A percentile compares a stretch with the other conserved stretches of the same genome.
Evolutionary conservation across 345 rosid genomes (phyloP).

Genomic region (Schrenkiella parvula): DNA sequence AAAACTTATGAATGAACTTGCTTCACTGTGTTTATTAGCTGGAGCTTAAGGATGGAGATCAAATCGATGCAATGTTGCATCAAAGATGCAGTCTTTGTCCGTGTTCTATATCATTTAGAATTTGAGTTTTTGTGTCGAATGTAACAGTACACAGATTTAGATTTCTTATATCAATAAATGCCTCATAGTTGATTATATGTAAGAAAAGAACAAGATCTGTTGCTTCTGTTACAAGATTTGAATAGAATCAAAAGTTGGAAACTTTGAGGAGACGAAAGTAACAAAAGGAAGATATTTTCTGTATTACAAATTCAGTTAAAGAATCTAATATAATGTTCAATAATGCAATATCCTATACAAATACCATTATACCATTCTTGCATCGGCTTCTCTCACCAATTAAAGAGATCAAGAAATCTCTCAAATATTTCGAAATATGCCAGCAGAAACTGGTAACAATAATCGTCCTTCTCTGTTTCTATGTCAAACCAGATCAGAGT

Average conservation of each 20-base stretch:
- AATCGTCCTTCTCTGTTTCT: constrained; percentile 6
- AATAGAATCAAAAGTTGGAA: not conserved
- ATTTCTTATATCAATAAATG: not conserved
- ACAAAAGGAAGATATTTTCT: not conserved
- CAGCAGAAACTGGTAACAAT: constrained; percentile 1
- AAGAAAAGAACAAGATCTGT: constrained; percentile 15
- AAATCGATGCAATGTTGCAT: not conserved
- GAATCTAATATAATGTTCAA: not conserved
- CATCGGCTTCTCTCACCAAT: not conserved
- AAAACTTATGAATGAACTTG: not conserved
- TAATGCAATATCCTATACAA: not conserved
- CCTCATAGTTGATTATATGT: not conserved
- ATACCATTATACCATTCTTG: not conserved
- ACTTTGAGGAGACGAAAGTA: constrained; percentile 12
- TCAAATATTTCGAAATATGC: not conserved
- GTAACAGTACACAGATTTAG: not conserved
- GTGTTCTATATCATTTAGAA: not conserved
- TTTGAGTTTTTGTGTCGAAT: not conserved
- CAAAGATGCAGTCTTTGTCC: not conserved
- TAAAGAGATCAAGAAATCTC: not conserved
- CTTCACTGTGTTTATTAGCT: not conserved
- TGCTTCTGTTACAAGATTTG: constrained; percentile 6
- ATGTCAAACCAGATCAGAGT: not conserved
- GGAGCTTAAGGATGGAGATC: constrained; percentile 2
- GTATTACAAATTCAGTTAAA: not conserved